Percentiles rank a stretch among this genome's conserved stretches.
Conservation (phyloP, 208 protist species). For the Trypanosoma boissoni region DNA sequence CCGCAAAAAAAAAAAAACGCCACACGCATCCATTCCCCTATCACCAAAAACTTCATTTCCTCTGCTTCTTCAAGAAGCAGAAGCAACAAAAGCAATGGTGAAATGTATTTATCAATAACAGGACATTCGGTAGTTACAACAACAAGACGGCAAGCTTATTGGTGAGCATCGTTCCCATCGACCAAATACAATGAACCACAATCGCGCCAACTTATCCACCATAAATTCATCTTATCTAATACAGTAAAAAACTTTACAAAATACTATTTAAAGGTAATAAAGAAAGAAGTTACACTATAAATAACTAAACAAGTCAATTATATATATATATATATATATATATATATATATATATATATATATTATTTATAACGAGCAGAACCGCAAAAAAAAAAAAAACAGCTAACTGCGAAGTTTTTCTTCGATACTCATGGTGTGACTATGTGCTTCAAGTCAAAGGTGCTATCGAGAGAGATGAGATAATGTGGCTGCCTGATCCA, state of each 20-base stretch:
- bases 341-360: background rate
- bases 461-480: conserved; percentile 54
- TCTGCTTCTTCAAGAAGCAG: conserved; percentile 18
- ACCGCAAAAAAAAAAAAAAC: background rate
- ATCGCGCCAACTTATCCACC: conserved; percentile 3
- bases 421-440: background rate
- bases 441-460: background rate
- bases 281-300: conserved; percentile 1
- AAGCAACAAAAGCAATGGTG: conserved; percentile 23
- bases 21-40: conserved; percentile 27
- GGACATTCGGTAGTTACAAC: conserved; percentile 27
- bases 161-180: conserved; percentile 38
- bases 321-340: too few relatives aligned
- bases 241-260: conserved; percentile 10
- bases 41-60: background rate
- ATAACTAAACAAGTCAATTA: too few relatives aligned
- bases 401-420: background rate
- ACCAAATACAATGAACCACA: conserved; percentile 14
- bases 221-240: conserved; percentile 9
- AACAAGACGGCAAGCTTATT: conserved; percentile 31
- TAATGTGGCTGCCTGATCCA: conserved; percentile 73
- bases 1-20: conserved; percentile 30
- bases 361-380: background rate
- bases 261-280: conserved; percentile 20
- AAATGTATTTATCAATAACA: conserved; percentile 32